Evolutionary conservation across 1,139 yeast species (phyloP).

Genomic region (Pneumocystis oryctolagi): DNA sequence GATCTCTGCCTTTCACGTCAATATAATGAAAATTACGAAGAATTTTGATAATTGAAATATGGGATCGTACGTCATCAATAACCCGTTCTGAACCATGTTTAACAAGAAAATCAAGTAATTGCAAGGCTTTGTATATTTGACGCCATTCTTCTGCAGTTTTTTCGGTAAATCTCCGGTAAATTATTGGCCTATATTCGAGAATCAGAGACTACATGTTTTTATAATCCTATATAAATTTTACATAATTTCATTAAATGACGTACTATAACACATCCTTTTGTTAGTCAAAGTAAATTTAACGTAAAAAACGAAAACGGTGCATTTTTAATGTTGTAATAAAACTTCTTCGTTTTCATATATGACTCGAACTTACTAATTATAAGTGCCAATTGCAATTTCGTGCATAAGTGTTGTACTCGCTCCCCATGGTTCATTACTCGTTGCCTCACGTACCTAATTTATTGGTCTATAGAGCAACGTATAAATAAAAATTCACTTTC

Average conservation of each 20-base stretch:
- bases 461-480: not conserved
- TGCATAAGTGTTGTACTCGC: conserved; percentile 81
- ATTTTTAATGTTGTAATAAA: too few species aligned
- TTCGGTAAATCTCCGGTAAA: conserved; percentile 59
- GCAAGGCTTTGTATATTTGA: conserved; percentile 87
- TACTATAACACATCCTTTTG: too few species aligned
- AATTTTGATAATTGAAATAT: conserved; percentile 70
- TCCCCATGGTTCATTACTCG: conserved; percentile 99
- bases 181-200: not conserved
- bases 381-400: conserved; percentile 88
- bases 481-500: conserved; percentile 27
- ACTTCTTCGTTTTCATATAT: too few species aligned
- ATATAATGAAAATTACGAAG: conserved; percentile 85
- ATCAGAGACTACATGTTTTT: too few species aligned
- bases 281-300: too few species aligned
- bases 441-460: conserved; percentile 54
- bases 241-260: conserved; percentile 34
- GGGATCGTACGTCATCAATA: conserved; percentile 85
- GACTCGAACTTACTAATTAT: conserved; percentile 39
- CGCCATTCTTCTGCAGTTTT: conserved; percentile 96
- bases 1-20: conserved; percentile 88
- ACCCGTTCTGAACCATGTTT: conserved; percentile 90
- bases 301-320: too few species aligned
- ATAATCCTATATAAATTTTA: too few species aligned
- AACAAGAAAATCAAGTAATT: conserved; percentile 74